Percentiles rank a stretch among this genome's conserved stretches.
Conservation (phyloP, 805 yeast genomes). For the Candida namnaoensis region DNA sequence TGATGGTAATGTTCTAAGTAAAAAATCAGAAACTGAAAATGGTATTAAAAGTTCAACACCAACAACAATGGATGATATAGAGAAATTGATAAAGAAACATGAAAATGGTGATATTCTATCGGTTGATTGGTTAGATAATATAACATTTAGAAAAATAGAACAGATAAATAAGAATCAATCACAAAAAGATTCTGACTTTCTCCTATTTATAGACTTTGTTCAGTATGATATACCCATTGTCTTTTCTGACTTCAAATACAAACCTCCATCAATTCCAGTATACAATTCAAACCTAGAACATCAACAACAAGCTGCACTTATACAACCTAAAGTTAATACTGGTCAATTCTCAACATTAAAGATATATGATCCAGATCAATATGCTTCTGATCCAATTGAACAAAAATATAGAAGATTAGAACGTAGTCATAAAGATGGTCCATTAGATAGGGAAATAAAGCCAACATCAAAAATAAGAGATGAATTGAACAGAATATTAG, state of each 20-base stretch:
- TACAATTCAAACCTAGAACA: constrained; percentile 32
- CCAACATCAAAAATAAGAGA: constrained; percentile 82
- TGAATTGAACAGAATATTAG: constrained; percentile 58
- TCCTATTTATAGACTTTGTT: constrained; percentile 45
- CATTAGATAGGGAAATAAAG: constrained; percentile 75
- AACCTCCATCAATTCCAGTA: constrained; percentile 24
- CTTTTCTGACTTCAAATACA: constrained; percentile 47
- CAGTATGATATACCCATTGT: constrained; percentile 69
- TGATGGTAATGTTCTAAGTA: constrained; percentile 19
- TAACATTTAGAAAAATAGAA: constrained; percentile 46
- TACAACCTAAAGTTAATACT: constrained; percentile 20
- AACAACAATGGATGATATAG: constrained; percentile 37
- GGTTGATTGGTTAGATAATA: constrained; percentile 67
- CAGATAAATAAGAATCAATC: constrained; percentile 13
- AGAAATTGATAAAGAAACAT: constrained; percentile 46
- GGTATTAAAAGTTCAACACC: background rate
- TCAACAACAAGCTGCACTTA: constrained; percentile 21
- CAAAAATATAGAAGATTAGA: constrained; percentile 77
- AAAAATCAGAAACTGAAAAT: constrained; percentile 6
- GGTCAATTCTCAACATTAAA: constrained; percentile 24
- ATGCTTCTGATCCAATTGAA: constrained; percentile 74
- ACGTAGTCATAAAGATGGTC: constrained; percentile 69
- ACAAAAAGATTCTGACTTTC: constrained; percentile 22
- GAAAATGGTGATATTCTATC: constrained; percentile 58
- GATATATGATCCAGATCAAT: constrained; percentile 65